A percentile compares a stretch with the other conserved stretches of the same genome.
phyloP scores from a whole-genome alignment of 2,329 filamentous ascomycete genomes.

The Gnomoniopsis sp. region DNA sequence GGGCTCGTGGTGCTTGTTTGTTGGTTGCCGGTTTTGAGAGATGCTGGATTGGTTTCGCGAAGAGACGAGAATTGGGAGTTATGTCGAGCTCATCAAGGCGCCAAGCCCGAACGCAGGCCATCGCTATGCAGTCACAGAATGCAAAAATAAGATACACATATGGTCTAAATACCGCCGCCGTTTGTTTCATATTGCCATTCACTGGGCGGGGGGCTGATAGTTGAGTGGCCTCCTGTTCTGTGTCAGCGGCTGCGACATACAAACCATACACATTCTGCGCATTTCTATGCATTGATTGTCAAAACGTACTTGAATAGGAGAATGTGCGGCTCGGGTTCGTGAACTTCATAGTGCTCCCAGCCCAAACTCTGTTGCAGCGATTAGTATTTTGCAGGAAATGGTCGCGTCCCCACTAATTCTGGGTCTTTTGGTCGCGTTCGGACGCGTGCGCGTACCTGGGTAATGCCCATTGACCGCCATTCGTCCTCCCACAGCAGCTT shows the following conservation, averaged over 20 bases:
- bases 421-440: not conserved
- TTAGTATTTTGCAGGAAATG: conserved; percentile 1
- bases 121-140: conserved; percentile 28
- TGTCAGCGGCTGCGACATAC: conserved; percentile 21
- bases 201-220: conserved; percentile 67
- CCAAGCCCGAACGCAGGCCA: conserved; percentile 12
- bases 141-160: conserved; percentile 25
- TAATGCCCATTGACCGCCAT: conserved; percentile 95
- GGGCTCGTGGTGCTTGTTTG: not conserved
- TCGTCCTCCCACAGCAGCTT: conserved; percentile 98
- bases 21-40: not conserved
- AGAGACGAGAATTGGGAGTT: not conserved
- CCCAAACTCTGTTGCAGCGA: conserved; percentile 71
- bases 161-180: conserved; percentile 15
- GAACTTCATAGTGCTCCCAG: conserved; percentile 99
- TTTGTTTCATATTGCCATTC: conserved; percentile 24
- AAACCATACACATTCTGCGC: not conserved
- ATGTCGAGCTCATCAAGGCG: conserved; percentile 9
- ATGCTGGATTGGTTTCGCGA: not conserved
- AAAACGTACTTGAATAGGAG: conserved; percentile 88
- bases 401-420: conserved; percentile 1
- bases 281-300: too few species aligned
- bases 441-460: conserved; percentile 64
- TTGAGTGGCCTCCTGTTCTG: conserved; percentile 71
- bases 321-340: conserved; percentile 97